Evolutionary conservation across 257 asterid genomes (phyloP).

Genomic region (Cordia subcordata): DNA sequence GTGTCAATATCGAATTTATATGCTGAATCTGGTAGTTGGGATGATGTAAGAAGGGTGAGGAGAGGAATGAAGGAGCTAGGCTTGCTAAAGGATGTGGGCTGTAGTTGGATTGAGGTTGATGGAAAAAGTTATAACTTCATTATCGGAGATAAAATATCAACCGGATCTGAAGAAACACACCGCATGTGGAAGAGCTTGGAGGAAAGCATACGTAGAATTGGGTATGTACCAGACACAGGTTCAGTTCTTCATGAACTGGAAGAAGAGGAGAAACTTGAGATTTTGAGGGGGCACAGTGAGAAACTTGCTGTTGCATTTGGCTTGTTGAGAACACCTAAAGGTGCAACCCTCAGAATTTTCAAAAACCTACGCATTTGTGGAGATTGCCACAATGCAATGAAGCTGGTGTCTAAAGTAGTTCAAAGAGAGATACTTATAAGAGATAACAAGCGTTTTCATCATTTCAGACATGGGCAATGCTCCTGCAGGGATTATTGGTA

Average conservation of each 20-base stretch:
- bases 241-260: constrained; percentile 17
- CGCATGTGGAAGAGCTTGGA: constrained; percentile 11
- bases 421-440: constrained; percentile 16
- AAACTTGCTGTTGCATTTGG: constrained; percentile 8
- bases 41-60: constrained; percentile 21
- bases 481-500: constrained; percentile 20
- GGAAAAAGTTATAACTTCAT: constrained; percentile 22
- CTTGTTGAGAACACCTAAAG: constrained; percentile 5
- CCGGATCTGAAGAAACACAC: constrained; percentile 1
- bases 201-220: constrained; percentile 2
- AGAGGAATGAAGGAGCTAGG: constrained; percentile 18
- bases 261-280: constrained; percentile 13
- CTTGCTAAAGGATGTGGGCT: constrained; percentile 29
- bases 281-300: constrained; percentile 7
- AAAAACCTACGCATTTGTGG: constrained; percentile 10
- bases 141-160: constrained; percentile 19
- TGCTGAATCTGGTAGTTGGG: constrained; percentile 29
- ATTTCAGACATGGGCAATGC: constrained; percentile 13
- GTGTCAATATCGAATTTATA: constrained; percentile 27
- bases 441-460: constrained; percentile 15
- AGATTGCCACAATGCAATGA: constrained; percentile 14
- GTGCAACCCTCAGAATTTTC: not conserved
- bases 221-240: constrained; percentile 9
- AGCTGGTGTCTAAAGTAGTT: constrained; percentile 8
- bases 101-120: constrained; percentile 33